Percentiles rank a stretch among this genome's conserved stretches.
Conservation (phyloP, 768 basidiomycete genomes). For the Naganishia friedmannii region DNA sequence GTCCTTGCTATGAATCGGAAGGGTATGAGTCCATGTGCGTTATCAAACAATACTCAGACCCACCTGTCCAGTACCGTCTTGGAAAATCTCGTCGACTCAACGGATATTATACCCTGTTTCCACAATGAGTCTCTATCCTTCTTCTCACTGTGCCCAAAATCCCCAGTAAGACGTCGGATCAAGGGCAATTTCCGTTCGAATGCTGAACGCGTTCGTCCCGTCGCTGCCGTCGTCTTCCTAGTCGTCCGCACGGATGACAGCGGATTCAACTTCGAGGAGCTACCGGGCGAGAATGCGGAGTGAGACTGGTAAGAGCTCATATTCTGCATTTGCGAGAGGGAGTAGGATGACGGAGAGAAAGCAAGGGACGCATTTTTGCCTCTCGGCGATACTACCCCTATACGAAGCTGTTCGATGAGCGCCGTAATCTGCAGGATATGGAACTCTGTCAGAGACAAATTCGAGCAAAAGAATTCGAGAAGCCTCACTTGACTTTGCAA, state of each 20-base stretch:
- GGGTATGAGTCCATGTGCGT: slow-evolving; percentile 26
- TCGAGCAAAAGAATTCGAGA: background rate
- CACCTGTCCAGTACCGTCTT: slow-evolving; percentile 48
- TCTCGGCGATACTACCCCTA: slow-evolving; percentile 20
- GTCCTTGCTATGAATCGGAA: slow-evolving; percentile 61
- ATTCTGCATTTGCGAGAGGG: slow-evolving; percentile 34
- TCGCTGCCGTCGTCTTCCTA: slow-evolving; percentile 21
- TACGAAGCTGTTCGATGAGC: slow-evolving; percentile 24
- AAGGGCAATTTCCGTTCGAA: slow-evolving; percentile 45
- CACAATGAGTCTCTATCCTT: slow-evolving; percentile 51
- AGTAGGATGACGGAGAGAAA: slow-evolving; percentile 20
- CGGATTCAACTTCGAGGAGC: slow-evolving; percentile 13
- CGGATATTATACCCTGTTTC: slow-evolving; percentile 37
- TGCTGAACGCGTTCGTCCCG: slow-evolving; percentile 34
- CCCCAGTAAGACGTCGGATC: slow-evolving; percentile 44
- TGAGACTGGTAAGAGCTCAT: slow-evolving; percentile 3
- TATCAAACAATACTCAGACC: slow-evolving; percentile 4
- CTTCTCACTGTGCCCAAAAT: slow-evolving; percentile 45
- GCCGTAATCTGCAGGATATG: slow-evolving; percentile 19
- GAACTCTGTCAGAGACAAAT: background rate
- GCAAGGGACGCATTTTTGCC: slow-evolving; percentile 10
- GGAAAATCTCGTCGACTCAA: slow-evolving; percentile 34
- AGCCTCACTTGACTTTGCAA: slow-evolving; percentile 26
- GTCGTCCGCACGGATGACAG: slow-evolving; percentile 4
- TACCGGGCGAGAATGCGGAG: background rate